phyloP scores from a whole-genome alignment of 1,139 yeast genomes.

The Dujonia santamariae region DNA sequence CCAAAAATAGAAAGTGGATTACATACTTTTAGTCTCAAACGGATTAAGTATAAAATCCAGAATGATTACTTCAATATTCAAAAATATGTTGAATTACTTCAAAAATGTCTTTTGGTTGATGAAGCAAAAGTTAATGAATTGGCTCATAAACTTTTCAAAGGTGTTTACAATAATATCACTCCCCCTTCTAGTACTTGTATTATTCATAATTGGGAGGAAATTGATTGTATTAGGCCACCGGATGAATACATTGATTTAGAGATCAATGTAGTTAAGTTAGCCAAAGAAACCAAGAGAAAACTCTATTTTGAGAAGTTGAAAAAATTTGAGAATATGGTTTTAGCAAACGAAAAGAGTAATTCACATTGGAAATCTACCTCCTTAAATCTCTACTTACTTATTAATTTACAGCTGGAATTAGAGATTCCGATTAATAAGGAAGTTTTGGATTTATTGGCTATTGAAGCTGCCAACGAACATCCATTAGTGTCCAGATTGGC shows the following conservation, averaged over 20 bases:
- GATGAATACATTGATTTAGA: slow-evolving; percentile 56
- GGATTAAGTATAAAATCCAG: slow-evolving; percentile 53
- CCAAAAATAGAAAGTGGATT: slow-evolving; percentile 70
- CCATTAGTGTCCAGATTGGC: slow-evolving; percentile 69
- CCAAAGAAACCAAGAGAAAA: slow-evolving; percentile 56
- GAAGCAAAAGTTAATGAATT: slow-evolving; percentile 49
- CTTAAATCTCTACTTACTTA: slow-evolving; percentile 52
- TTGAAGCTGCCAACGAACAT: slow-evolving; percentile 62
- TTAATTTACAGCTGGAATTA: slow-evolving; percentile 52
- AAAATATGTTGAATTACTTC: slow-evolving; percentile 45
- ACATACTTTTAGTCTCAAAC: slow-evolving; percentile 49
- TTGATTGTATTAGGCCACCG: slow-evolving; percentile 62
- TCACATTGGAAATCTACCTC: slow-evolving; percentile 72
- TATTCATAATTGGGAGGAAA: slow-evolving; percentile 37
- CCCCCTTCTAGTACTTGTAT: slow-evolving; percentile 63
- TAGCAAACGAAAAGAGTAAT: slow-evolving; percentile 32
- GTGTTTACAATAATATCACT: slow-evolving; percentile 43
- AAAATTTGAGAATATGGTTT: slow-evolving; percentile 42
- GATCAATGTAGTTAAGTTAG: slow-evolving; percentile 51
- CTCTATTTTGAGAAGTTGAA: slow-evolving; percentile 38
- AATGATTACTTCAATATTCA: slow-evolving; percentile 56
- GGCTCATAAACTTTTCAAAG: slow-evolving; percentile 51
- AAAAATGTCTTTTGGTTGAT: slow-evolving; percentile 58
- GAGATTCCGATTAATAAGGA: slow-evolving; percentile 47
- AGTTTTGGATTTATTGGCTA: slow-evolving; percentile 46